Percentiles rank a stretch among this genome's conserved stretches.
Conservation (phyloP, 1,139 yeast species). For the Nakaseomyces nivariensis region DNA sequence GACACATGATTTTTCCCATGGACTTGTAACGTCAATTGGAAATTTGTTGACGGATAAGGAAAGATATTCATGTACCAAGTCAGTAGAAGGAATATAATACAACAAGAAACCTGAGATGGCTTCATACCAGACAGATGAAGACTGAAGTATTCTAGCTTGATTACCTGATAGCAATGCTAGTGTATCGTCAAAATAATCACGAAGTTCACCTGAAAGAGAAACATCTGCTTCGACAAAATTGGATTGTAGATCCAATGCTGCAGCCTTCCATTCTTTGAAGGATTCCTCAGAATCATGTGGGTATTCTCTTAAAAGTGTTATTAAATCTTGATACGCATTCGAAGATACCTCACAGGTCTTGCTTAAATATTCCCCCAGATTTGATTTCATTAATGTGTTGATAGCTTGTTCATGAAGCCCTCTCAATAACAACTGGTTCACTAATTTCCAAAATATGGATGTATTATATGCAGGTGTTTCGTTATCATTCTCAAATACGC, state of each 20-base stretch:
- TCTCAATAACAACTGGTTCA: conserved; percentile 49
- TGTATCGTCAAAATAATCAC: conserved; percentile 22
- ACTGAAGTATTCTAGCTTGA: conserved; percentile 20
- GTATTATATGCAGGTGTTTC: conserved; percentile 11
- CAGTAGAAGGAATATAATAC: conserved; percentile 49
- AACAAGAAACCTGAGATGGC: conserved; percentile 50
- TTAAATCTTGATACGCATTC: conserved; percentile 42
- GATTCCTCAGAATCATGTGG: conserved; percentile 26
- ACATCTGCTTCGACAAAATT: conserved; percentile 20
- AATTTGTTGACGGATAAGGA: conserved; percentile 28
- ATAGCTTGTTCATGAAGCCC: conserved; percentile 54
- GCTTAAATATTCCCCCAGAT: conserved; percentile 15
- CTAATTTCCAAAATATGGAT: conserved; percentile 52
- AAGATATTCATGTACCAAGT: conserved; percentile 37
- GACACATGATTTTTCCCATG: conserved; percentile 56
- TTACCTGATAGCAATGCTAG: conserved; percentile 23
- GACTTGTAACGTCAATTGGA: conserved; percentile 33
- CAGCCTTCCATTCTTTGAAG: conserved; percentile 32
- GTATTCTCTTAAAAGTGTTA: conserved; percentile 28
- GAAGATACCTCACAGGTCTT: conserved; percentile 16
- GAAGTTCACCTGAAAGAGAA: conserved; percentile 18
- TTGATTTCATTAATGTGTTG: conserved; percentile 36
- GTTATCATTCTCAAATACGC: conserved; percentile 12
- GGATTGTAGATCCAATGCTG: conserved; percentile 23
- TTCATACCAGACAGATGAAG: conserved; percentile 56